These are phyloP conservation scores for Huntiella omanensis DNA, from an alignment of 2,329 filamentous ascomycete genomes.

Conservation along the genomic window DNA sequence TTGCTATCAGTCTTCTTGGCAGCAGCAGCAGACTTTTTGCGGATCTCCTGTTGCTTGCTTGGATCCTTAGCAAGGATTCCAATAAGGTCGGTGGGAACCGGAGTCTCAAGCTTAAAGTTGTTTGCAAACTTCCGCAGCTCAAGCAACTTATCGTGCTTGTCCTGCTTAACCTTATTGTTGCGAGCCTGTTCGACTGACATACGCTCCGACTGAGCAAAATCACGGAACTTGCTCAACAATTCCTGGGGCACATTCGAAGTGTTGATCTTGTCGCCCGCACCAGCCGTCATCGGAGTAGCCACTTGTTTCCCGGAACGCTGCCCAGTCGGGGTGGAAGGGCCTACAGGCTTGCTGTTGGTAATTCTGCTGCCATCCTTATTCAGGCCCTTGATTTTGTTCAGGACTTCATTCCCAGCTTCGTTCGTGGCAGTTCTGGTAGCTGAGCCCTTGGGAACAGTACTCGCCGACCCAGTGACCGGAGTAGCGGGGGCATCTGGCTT, in stretches of 20 bases:
- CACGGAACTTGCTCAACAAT: slow-evolving; percentile 43
- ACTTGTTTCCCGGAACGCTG: slow-evolving; percentile 12
- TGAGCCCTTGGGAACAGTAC: not conserved
- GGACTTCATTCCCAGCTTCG: slow-evolving; percentile 1
- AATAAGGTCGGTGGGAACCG: slow-evolving; percentile 78
- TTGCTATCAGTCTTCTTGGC: slow-evolving; percentile 18
- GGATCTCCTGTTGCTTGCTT: slow-evolving; percentile 81
- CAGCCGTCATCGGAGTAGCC: slow-evolving; percentile 21
- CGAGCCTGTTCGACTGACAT: slow-evolving; percentile 36
- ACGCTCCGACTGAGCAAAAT: slow-evolving; percentile 39
- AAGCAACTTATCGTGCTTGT: slow-evolving; percentile 82
- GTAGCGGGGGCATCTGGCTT: slow-evolving; percentile 13
- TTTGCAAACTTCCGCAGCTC: slow-evolving; percentile 90
- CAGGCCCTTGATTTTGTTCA: slow-evolving; percentile 1
- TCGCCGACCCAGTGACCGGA: slow-evolving; percentile 9
- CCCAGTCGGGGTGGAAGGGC: slow-evolving; percentile 10
- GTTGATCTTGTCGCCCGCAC: slow-evolving; percentile 23
- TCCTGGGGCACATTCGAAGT: slow-evolving; percentile 43
- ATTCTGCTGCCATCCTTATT: not conserved
- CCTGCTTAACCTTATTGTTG: slow-evolving; percentile 41
- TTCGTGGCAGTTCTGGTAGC: slow-evolving; percentile 10
- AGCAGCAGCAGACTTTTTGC: slow-evolving; percentile 42
- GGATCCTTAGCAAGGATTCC: slow-evolving; percentile 93
- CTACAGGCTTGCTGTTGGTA: slow-evolving; percentile 14
- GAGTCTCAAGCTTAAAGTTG: slow-evolving; percentile 85